Base-by-base conservation (phyloP, 2,329 filamentous ascomycete species). In the Pyrenophora teres region DNA sequence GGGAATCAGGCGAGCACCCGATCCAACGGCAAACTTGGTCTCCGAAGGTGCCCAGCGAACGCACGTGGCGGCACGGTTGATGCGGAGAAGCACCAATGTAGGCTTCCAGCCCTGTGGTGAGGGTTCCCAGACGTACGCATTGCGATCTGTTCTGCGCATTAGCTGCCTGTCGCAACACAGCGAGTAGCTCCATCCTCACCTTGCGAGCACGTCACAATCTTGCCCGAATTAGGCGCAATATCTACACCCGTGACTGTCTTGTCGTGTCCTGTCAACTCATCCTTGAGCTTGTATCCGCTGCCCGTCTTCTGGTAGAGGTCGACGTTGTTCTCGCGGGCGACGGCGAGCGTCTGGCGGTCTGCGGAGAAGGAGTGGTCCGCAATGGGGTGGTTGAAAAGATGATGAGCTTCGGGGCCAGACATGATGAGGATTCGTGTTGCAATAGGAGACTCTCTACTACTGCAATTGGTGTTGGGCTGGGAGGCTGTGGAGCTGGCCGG, bases 381-480 rank as follows among this genome's bases (percentile, higher is more conserved):
- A 71, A 99, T 97, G 56, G 93, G 92, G 65, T 88, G 86, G 80
- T 97, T 92, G 80, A 99, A 99, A 62, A 99, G 88, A 71, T 97
- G 92, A 78, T 97, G 91, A 52, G 96, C 89, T 82, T 97, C 90
- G 60, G 92, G 90, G 54, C 87, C 75, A 48, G 90, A 81, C 93
- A 97, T 97, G 54, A 46, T 82, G 74, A 58, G 46, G 46, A 45
- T n/a, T 51, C 42, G 30, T 35, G 13, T 39, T 50, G 78, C 81
- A 87, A 89, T 91, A 94, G 90, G 91, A 95, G 90, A 80, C 91
- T 96, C 94, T 97, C 94, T 88, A 97, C 94, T 97, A 73, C 64
- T 72, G 70, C 67, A 49, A 56, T 53, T 42, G 45, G 35, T 33
- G 41, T 46, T 37, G 45, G 35, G 44, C 46, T 42, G 13, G 9